Base-by-base conservation (phyloP, 2,329 filamentous ascomycete species). In the Ascochyta fabae region DNA sequence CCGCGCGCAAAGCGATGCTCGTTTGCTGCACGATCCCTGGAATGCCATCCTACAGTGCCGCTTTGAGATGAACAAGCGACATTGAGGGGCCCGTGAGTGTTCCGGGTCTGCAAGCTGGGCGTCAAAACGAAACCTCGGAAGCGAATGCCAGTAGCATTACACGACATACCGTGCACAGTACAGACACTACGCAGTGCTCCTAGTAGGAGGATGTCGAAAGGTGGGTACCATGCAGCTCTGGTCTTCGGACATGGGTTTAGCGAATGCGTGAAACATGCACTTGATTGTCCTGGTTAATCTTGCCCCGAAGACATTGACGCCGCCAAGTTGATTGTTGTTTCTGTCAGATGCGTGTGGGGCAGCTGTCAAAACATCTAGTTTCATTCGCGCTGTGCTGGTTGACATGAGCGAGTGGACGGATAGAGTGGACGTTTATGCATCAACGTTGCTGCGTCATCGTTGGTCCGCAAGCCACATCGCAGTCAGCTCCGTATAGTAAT, bases 321-420 rank as follows among this genome's bases (percentile, higher is more conserved):
- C 26, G 63, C 66, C 66, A 69, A 71, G 67, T 26, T 15, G 13
- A 46, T 60, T 24, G 54, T 48, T 64, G 61, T 67, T 69, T 68
- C 61, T 61, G 31, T 50, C 53, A 63, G 24, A 24, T 39, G 10
- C 16, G 19, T 23, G 36, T 19, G 19, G 24, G 24, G 36, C 61
- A 46, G 41, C 48, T 62, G 59, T 62, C 50, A 66, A 46, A 51
- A 6, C 41, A 41, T 55, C 40, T 48, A 47, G 53, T 57, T 49
- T 34, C 34, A 47, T 38, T 42, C 31, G 29, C 35, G 23, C 27
- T 42, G 42, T 27, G 35, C 22, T 46, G 19, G 53, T 43, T 31
- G 43, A 35, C 38, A 15, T 49, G 46, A 33, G n/a, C 27, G 46
- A 33, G 48, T 41, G 29, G 50, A 39, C 38, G 49, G 26, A 24